A percentile compares a stretch with the other conserved stretches of the same genome.
Evolutionary conservation across 2,329 filamentous ascomycete genomes (phyloP).

Genomic region (Volutella citrinella): DNA sequence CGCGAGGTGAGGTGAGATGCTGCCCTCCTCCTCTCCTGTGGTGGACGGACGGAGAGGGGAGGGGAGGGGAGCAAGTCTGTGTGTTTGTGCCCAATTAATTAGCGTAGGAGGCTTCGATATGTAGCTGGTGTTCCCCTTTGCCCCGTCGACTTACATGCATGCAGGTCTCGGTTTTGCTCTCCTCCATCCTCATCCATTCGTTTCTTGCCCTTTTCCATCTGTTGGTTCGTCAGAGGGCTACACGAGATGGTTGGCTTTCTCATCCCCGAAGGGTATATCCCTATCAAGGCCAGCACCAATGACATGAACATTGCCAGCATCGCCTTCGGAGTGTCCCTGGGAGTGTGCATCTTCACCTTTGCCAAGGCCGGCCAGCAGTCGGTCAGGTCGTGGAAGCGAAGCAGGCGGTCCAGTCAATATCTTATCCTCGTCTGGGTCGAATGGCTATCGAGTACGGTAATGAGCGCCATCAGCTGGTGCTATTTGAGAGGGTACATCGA

Average conservation of each 20-base stretch:
- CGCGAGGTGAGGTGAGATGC: too few relatives aligned
- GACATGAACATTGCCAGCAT: constrained; percentile 28
- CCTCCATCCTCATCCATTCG: too few relatives aligned
- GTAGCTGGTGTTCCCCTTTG: too few relatives aligned
- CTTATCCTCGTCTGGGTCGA: constrained; percentile 23
- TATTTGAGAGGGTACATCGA: constrained; percentile 21
- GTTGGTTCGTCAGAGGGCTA: too few relatives aligned
- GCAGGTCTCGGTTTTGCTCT: too few relatives aligned
- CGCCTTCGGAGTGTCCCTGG: constrained; percentile 24
- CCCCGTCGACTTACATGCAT: too few relatives aligned
- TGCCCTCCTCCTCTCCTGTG: too few relatives aligned
- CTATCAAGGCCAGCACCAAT: constrained; percentile 12
- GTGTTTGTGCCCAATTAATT: too few relatives aligned
- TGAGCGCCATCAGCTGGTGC: constrained; percentile 25
- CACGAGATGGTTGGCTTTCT: constrained; percentile 19
- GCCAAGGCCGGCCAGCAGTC: constrained; percentile 21
- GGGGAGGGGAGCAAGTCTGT: too few relatives aligned
- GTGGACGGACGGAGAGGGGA: too few relatives aligned
- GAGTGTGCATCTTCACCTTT: constrained; percentile 23
- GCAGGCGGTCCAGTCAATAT: constrained; percentile 18
- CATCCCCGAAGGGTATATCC: constrained; percentile 12
- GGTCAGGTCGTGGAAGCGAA: constrained; percentile 21
- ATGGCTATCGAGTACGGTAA: constrained; percentile 21
- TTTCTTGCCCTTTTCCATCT: too few relatives aligned
- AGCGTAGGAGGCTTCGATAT: too few relatives aligned